These are phyloP conservation scores for Botryotinia globosa DNA, from an alignment of 2,329 filamentous ascomycete genomes.

Conservation along the genomic window DNA sequence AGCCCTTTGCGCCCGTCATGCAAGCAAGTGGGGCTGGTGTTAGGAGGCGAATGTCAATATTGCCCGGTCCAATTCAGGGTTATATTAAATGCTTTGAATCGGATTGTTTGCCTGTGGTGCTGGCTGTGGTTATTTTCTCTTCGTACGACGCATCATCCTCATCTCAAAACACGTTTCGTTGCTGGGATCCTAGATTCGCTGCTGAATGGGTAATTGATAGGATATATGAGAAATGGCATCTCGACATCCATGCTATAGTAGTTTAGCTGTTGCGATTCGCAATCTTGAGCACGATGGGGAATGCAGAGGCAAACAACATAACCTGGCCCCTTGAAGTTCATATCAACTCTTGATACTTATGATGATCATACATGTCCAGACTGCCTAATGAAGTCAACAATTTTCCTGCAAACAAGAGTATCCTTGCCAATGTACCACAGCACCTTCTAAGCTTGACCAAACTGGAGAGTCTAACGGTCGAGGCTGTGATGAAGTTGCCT, in stretches of 20 bases:
- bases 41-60: neutral
- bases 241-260: neutral
- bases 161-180: neutral
- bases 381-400: neutral
- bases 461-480: neutral
- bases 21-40: neutral
- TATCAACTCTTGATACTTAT: neutral
- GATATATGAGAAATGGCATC: neutral
- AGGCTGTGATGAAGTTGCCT: neutral
- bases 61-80: neutral
- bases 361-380: neutral
- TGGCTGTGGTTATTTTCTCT: neutral
- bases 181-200: neutral
- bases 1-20: slow-evolving; percentile 12
- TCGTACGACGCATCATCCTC: neutral
- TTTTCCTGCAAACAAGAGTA: neutral
- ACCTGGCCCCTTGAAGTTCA: neutral
- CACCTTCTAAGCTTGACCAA: neutral
- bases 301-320: neutral
- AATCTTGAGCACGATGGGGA: neutral
- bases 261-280: neutral
- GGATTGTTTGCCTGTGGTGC: neutral
- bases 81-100: neutral
- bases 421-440: no score
- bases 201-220: neutral